Percentiles rank a stretch among this genome's conserved stretches.
Conservation (phyloP, 441 rosid genomes). For the Syzygium malaccense region DNA sequence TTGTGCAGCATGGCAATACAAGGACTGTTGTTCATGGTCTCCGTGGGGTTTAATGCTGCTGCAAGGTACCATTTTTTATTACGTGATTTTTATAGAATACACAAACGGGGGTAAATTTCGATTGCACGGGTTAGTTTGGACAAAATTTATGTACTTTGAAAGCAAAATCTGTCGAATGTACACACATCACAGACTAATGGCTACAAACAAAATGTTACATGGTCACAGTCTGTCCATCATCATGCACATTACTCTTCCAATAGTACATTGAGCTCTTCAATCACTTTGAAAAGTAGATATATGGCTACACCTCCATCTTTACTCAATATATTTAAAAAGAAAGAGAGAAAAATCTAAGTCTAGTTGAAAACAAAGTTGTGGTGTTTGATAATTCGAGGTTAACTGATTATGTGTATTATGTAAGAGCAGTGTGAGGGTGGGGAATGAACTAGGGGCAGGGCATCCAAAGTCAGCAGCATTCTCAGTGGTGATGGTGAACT, state of each 20-base stretch:
- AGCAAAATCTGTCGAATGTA: neutral
- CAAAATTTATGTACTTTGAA: neutral
- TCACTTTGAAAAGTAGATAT: neutral
- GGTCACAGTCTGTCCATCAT: neutral
- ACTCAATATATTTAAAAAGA: neutral
- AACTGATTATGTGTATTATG: neutral
- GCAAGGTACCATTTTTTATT: slow-evolving; percentile 37
- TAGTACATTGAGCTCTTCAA: neutral
- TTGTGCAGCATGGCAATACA: slow-evolving; percentile 49
- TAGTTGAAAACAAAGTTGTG: neutral
- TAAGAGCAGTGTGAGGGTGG: slow-evolving; percentile 30
- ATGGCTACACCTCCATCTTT: neutral
- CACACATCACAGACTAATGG: neutral
- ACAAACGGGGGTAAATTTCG: neutral
- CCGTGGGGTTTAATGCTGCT: slow-evolving; percentile 88
- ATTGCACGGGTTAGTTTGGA: neutral
- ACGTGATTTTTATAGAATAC: neutral
- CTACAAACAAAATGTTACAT: neutral
- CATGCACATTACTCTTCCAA: neutral
- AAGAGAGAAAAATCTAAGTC: neutral
- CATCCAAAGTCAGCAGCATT: slow-evolving; percentile 36
- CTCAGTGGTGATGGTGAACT: slow-evolving; percentile 12
- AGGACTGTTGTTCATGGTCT: slow-evolving; percentile 59
- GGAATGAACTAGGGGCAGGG: slow-evolving; percentile 46
- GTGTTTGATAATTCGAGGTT: neutral